Evolutionary conservation across 352 stramenopile genomes (phyloP), one percentile per base, ranked within the genome.

Genomic region (Hyaloperonospora arabidopsidis): DNA sequence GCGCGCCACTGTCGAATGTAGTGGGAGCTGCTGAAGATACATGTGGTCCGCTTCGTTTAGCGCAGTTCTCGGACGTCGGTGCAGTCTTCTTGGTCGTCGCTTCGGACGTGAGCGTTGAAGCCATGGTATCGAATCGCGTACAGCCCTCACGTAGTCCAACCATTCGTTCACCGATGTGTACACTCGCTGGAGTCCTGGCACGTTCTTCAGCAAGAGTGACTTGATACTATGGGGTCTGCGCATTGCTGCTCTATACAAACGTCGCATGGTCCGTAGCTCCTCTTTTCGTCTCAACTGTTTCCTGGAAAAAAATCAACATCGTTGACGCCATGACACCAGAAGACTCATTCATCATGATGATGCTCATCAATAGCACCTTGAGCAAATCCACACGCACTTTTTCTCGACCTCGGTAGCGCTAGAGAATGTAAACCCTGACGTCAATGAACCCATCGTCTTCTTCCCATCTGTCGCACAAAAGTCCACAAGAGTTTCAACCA

Each of bases 231-330:
- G 54, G 32, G 59, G 72, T 35, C 65, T 57, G 46, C 63, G 68
- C 49, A 54, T 71, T n/a, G 66, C 70, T 38, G 72, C 70, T 34
- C 36, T 58, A 41, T 78, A 78, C 44, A 86, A 55, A 23, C 54
- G 69, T 39, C 70, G 51, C 57, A 85, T 79, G 40, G 62, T 59
- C 44, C 70, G 50, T 25, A 85, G 52, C 58, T 83, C 68, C 36
- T 76, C 60, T 45, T 77, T 72, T 29, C 70, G 69, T 38, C 56
- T 63, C 17, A 54, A 73, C 39, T 63, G 45, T 29, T 54, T 73
- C 15, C 65, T 73, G 40, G 10, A 52, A 17, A 35, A 51, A 25
- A n/a, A 28, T n/a, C n/a, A n/a, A 32, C 25, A 32, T 8, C 4
- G 25, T 32, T 8, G 25, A 32, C 25, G 8, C 25, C 25, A 32